Base-by-base conservation (phyloP, 305 asterid species). In the Vinca major region DNA sequence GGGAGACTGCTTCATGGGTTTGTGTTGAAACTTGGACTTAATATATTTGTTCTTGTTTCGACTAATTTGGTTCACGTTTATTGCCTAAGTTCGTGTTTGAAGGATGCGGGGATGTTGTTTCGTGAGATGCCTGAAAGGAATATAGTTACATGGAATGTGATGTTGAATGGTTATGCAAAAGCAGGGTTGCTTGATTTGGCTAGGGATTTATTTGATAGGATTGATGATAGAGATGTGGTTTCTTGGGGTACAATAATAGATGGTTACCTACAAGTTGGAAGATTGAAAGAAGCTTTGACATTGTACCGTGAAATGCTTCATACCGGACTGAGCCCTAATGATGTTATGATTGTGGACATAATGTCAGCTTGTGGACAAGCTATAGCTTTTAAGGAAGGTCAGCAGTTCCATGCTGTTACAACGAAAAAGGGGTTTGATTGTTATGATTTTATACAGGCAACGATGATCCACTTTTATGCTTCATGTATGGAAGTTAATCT, bases 241-340 rank as follows among this genome's bases (percentile, higher is more conserved):
- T 87, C 99, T 63, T 93, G 99, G 99, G 97, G 97, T 49, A 90
- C 97, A 0, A 77, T 93, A 56, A 77, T 93, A 55, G 92, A 85
- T 77, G 86, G 96, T 70, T 89, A 81, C 65, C 73, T 89, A 65
- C 92, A 84, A 75, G 76, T 41, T 4, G 86, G 89, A 66, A 83
- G 86, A 75, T 65, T 86, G 83, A 68, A 45, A 26, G 96, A 90
- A 44, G 95, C 92, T 62, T 68, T 93, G 65, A 65, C 51, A 8
- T 50, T 86, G 48, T 93, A 83, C 75, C 44, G 79, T 33, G 77
- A 81, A 68, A 90, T 93, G 97, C 72, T 85, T 67, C 79, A 58
- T 66, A 70, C 71, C 26, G 96, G 97, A 20, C 63, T 80, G 66
- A 11, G 39, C 43, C 95, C 97, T 41, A 90, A 87, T 57, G 96